These are phyloP conservation scores for Backusella luteola DNA, from an alignment of 192 early-diverging fungal species.

Conservation along the genomic window DNA sequence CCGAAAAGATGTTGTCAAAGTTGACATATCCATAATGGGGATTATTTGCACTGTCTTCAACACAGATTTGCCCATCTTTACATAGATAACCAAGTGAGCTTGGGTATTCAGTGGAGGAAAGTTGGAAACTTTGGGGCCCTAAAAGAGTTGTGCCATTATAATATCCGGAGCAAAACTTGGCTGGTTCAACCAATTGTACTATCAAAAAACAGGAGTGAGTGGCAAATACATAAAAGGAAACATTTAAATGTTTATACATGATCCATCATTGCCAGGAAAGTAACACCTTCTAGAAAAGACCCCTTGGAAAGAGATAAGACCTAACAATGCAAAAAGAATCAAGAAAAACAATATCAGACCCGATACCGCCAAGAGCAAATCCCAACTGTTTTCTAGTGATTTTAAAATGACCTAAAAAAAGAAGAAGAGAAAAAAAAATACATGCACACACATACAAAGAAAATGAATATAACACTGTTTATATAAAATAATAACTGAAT, in stretches of 20 bases:
- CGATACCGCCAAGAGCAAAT: conserved; percentile 39
- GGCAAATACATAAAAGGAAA: not conserved
- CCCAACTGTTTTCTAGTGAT: conserved; percentile 31
- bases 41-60: conserved; percentile 26
- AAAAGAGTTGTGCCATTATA: conserved; percentile 21
- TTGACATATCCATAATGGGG: conserved; percentile 36
- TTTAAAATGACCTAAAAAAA: conserved; percentile 29
- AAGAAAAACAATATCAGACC: conserved; percentile 54
- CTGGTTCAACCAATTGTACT: conserved; percentile 24
- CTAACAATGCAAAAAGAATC: conserved; percentile 38
- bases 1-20: conserved; percentile 48
- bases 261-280: conserved; percentile 27
- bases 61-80: conserved; percentile 40
- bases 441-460: not conserved
- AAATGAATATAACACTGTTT: not conserved
- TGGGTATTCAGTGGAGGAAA: conserved; percentile 7
- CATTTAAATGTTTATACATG: conserved; percentile 11
- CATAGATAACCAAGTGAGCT: conserved; percentile 47
- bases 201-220: not conserved
- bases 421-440: not conserved
- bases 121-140: conserved; percentile 14
- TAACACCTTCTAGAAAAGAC: conserved; percentile 40
- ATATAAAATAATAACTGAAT: not conserved
- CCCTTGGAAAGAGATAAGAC: conserved; percentile 52
- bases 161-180: conserved; percentile 32